A percentile compares a stretch with the other conserved stretches of the same genome.
phyloP scores from a whole-genome alignment of 2,329 filamentous ascomycete genomes.

The Colletotrichum endophyticum region DNA sequence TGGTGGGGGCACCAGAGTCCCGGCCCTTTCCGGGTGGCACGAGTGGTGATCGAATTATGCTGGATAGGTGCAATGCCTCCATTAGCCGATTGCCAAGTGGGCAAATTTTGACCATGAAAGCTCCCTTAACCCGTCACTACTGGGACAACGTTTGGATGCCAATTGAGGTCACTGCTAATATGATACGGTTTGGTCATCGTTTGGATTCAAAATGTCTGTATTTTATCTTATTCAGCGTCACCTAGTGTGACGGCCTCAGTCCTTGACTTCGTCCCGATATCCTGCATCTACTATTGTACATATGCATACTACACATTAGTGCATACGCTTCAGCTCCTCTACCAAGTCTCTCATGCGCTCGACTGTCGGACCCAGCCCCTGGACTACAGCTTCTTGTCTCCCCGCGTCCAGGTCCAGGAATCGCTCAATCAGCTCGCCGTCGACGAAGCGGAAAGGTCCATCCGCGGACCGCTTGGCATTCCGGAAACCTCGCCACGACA shows the following conservation, averaged over 20 bases:
- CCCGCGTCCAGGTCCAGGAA: slow-evolving; percentile 76
- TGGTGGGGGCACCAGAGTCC: slow-evolving; percentile 20
- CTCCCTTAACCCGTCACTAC: not conserved
- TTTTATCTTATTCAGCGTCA: not conserved
- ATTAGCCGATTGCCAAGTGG: not conserved
- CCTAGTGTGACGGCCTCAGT: not conserved
- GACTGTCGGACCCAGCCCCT: slow-evolving; percentile 64
- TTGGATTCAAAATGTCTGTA: not conserved
- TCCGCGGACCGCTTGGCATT: slow-evolving; percentile 73
- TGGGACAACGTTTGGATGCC: not conserved
- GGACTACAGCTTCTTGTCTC: slow-evolving; percentile 56
- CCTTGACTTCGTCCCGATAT: not conserved
- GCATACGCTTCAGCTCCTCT: slow-evolving; percentile 67
- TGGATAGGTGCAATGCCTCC: slow-evolving; percentile 11
- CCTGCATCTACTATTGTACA: not conserved
- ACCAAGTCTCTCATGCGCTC: slow-evolving; percentile 67
- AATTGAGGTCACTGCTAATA: not conserved
- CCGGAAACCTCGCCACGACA: slow-evolving; percentile 81
- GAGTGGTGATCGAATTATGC: not conserved
- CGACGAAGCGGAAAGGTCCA: slow-evolving; percentile 85
- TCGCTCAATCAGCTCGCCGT: slow-evolving; percentile 87
- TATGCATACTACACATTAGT: slow-evolving; percentile 43
- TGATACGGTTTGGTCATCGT: not conserved
- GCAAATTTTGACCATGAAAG: not conserved
- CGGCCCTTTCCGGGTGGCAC: slow-evolving; percentile 22